Evolutionary conservation across 148 eudicot genomes (phyloP).

Genomic region (Heliosperma pusillum): DNA sequence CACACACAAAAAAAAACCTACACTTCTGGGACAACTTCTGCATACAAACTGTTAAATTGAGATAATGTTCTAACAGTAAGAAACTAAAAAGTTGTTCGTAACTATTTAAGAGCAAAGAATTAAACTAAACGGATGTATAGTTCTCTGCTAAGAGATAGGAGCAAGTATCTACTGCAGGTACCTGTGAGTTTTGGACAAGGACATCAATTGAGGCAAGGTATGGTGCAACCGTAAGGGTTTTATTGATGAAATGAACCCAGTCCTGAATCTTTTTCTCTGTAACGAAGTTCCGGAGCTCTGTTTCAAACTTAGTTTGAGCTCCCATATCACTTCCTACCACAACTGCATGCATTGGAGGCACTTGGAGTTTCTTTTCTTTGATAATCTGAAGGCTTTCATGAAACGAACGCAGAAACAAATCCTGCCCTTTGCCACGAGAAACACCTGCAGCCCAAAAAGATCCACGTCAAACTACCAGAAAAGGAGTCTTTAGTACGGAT

Average conservation of each 20-base stretch:
- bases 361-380: conserved; percentile 67
- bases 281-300: conserved; percentile 76
- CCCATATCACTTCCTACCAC: conserved; percentile 92
- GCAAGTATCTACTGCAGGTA: conserved; percentile 25
- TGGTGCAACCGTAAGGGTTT: conserved; percentile 85
- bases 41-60: neutral
- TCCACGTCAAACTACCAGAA: neutral
- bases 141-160: conserved; percentile 9
- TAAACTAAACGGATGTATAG: neutral
- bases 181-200: conserved; percentile 97
- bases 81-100: neutral
- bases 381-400: conserved; percentile 75
- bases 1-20: neutral
- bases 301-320: conserved; percentile 82
- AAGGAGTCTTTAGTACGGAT: neutral
- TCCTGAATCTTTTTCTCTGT: conserved; percentile 60
- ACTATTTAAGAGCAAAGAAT: neutral
- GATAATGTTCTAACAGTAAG: neutral
- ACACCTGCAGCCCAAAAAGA: conserved; percentile 55
- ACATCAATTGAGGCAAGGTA: conserved; percentile 88
- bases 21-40: neutral
- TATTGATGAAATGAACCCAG: conserved; percentile 87
- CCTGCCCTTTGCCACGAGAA: conserved; percentile 97
- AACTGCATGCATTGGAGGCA: conserved; percentile 85
- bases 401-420: conserved; percentile 77